These are phyloP conservation scores for Acacia acuminata DNA, from an alignment of 306 rosid genomes.

Conservation along the genomic window DNA sequence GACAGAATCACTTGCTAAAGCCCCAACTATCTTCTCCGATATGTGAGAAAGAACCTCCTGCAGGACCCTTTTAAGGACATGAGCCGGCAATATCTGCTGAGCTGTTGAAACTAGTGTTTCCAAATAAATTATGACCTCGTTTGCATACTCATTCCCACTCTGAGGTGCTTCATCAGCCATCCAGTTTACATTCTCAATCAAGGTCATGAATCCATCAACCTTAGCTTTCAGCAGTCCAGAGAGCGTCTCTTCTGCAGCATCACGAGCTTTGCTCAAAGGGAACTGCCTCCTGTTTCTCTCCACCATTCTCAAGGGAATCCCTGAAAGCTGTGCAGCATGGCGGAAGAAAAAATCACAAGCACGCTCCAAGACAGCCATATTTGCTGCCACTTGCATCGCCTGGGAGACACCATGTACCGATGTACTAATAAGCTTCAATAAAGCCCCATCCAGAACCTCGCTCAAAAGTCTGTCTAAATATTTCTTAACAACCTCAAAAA, in stretches of 20 bases:
- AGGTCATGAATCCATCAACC: conserved; percentile 78
- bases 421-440: conserved; percentile 76
- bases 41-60: conserved; percentile 86
- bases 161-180: conserved; percentile 76
- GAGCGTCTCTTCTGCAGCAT: conserved; percentile 79
- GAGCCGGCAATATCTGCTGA: conserved; percentile 88
- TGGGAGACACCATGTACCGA: conserved; percentile 80
- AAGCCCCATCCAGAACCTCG: conserved; percentile 82
- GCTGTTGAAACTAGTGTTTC: conserved; percentile 96
- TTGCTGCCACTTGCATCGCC: conserved; percentile 98
- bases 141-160: conserved; percentile 84
- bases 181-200: conserved; percentile 92
- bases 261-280: conserved; percentile 84
- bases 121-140: conserved; percentile 89
- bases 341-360: conserved; percentile 98
- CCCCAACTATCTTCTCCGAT: conserved; percentile 78
- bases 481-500: conserved; percentile 91
- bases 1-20: conserved; percentile 73
- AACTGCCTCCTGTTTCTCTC: conserved; percentile 94
- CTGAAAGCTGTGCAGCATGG: conserved; percentile 98
- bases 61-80: conserved; percentile 86
- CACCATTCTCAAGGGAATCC: conserved; percentile 87
- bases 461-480: conserved; percentile 79
- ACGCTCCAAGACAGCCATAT: conserved; percentile 92
- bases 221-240: conserved; percentile 57